Evolutionary conservation across 139 green algal genomes (phyloP), one percentile per base, ranked within the genome.

Genomic region (Diplosphaera chodatii): DNA sequence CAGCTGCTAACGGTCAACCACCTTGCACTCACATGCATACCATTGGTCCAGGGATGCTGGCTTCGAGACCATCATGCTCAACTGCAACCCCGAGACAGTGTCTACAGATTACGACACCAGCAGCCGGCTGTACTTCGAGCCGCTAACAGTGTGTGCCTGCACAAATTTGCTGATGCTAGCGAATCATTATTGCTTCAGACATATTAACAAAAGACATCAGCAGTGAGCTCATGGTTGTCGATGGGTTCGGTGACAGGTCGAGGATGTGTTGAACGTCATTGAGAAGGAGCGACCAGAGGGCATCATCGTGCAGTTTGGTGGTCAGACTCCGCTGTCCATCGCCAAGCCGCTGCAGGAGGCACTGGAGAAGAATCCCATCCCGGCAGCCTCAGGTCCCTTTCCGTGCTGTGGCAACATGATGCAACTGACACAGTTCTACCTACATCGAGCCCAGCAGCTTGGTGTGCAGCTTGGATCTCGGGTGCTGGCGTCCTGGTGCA

Each of bases 11-110:
- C n/a, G n/a, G n/a, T n/a, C n/a, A n/a, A n/a, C n/a, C n/a, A n/a
- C n/a, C n/a, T n/a, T n/a, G n/a, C n/a, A n/a, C n/a, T n/a, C n/a
- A n/a, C n/a, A n/a, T n/a, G n/a, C n/a, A n/a, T n/a, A 62, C 75
- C n/a, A n/a, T n/a, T n/a, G n/a, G n/a, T n/a, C 2, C 74, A 88
- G 86, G 32, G 85, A 89, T 21, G 86, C 83, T 63, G 91, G 94
- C 22, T 99, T 90, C 78, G 96, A 99, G 80, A 99, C 96, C 32
- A 99, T 99, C 87, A 99, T 99, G 96, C 96, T 99, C 91, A 99
- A 99, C 86, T 92, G 82, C 84, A 99, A 99, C 87, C 96, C 96
- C 0, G 96, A 99, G 88, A 99, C 96, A 4, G 96, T 99, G 29
- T 95, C 89, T n/a, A 97, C 91, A 18, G 96, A 99, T 83, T 99